phyloP scores from a whole-genome alignment of 2,329 filamentous ascomycete species.

The Verticillium longisporum region DNA sequence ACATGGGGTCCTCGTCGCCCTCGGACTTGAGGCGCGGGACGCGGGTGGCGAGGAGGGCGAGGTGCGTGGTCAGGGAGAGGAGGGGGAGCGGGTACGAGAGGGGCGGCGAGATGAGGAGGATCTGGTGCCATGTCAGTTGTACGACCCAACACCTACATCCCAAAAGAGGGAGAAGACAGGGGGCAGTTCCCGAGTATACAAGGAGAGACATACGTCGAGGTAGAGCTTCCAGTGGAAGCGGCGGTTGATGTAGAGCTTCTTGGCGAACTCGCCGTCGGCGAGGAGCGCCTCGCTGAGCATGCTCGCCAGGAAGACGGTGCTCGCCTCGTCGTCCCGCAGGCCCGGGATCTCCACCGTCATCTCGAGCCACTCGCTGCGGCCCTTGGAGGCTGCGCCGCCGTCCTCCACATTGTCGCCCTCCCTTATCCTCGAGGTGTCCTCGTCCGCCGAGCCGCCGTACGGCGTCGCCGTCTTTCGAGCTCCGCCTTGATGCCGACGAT shows the following conservation, averaged over 20 bases:
- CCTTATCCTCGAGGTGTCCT: not conserved
- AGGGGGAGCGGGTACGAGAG: slow-evolving; percentile 90
- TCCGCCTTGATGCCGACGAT: slow-evolving; percentile 95
- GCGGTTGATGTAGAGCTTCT: slow-evolving; percentile 76
- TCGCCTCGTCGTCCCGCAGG: slow-evolving; percentile 80
- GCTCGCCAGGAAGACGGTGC: slow-evolving; percentile 77
- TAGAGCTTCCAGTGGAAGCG: slow-evolving; percentile 96
- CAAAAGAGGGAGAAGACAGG: not conserved
- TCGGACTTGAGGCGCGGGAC: slow-evolving; percentile 82
- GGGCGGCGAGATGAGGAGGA: slow-evolving; percentile 86
- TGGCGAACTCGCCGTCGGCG: slow-evolving; percentile 61
- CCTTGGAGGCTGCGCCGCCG: slow-evolving; percentile 31
- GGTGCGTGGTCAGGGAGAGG: slow-evolving; percentile 85
- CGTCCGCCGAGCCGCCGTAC: slow-evolving; percentile 16
- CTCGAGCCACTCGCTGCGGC: slow-evolving; percentile 71
- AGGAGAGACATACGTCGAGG: slow-evolving; percentile 64
- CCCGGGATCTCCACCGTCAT: slow-evolving; percentile 89
- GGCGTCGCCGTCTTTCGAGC: slow-evolving; percentile 61
- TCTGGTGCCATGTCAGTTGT: slow-evolving; percentile 48
- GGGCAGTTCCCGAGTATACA: not conserved
- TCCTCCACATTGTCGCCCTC: slow-evolving; percentile 18
- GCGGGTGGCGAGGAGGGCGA: slow-evolving; percentile 82
- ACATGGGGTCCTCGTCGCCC: slow-evolving; percentile 90
- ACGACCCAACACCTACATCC: not conserved
- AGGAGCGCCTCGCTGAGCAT: slow-evolving; percentile 87